Base-by-base conservation (phyloP, 1,284 basidiomycete genomes). In the Ustilago xerochloae region DNA sequence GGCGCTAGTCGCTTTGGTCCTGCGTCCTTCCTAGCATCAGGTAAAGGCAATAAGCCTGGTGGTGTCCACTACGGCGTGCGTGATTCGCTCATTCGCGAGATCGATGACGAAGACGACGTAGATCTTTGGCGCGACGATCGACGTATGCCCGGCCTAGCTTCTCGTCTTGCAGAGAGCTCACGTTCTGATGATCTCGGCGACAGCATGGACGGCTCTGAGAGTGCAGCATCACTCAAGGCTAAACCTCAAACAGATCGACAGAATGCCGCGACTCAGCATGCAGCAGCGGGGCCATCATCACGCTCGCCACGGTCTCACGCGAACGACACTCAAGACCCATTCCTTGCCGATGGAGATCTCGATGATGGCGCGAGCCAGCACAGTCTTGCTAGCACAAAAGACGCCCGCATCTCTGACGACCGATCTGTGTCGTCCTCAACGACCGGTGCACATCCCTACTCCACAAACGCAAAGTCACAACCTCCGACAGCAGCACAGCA, bases 31-130 rank as follows among this genome's bases (percentile, higher is more conserved):
- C 36, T 70, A 22, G 56, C 54, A 33, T 43, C 62, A 0, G 66
- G 58, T 28, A 35, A 56, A 30, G 58, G 57, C 35, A 57, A n/a
- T n/a, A n/a, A 58, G 33, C 35, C 51, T 18, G 28, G 59, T 18
- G 63, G 45, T 22, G 48, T 22, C 7, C 32, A 61, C 2, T 39
- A 52, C n/a, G 67, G 46, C 3, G 52, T 77, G n/a, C 64, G 54
- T 28, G 74, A 70, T 39, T 73, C 69, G n/a, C 52, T 73, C 43
- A 77, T 77, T 20, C 65, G 74, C 18, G 74, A 77, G 59, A 74
- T 77, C 22, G 74, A 77, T 45, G 74, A 77, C 30, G 74, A 77
- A 28, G 74, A 77, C 33, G 74, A 77, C 24, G 74, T 77, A 39
- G 74, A 77, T 28, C 69, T 77, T 16, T 77, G 74, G 74, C 64